phyloP scores from a whole-genome alignment of 305 asterid species.

The Salvia sclarea region DNA sequence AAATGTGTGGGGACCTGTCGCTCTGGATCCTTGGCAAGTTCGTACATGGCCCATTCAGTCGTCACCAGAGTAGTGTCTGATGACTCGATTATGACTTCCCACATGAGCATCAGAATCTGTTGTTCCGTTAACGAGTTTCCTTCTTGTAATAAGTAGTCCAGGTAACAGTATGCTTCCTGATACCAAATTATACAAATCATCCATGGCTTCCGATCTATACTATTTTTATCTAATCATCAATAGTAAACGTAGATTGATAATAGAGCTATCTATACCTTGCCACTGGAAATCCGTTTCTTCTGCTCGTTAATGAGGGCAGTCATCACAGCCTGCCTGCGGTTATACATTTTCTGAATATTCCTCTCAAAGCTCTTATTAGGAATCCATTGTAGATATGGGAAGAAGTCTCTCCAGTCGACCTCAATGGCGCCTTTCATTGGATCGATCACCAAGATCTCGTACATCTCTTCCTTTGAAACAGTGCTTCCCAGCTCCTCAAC shows the following conservation, averaged over 20 bases:
- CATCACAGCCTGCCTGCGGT: conserved; percentile 59
- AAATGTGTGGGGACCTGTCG: conserved; percentile 53
- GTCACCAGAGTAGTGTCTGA: conserved; percentile 78
- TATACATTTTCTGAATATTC: conserved; percentile 45
- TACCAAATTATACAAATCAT: too few relatives aligned
- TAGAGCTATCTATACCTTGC: conserved; percentile 54
- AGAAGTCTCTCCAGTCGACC: conserved; percentile 94
- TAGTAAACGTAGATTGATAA: too few relatives aligned
- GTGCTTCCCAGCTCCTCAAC: conserved; percentile 57
- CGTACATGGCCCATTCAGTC: conserved; percentile 92
- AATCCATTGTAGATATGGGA: conserved; percentile 71
- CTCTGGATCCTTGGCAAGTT: conserved; percentile 69
- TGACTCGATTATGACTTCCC: conserved; percentile 83
- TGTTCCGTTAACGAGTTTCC: conserved; percentile 55
- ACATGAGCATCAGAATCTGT: conserved; percentile 62
- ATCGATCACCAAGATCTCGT: conserved; percentile 55
- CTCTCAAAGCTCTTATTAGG: conserved; percentile 64
- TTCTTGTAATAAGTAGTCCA: conserved; percentile 63
- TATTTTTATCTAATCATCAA: too few relatives aligned
- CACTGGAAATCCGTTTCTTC: conserved; percentile 57
- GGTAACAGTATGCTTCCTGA: conserved; percentile 57
- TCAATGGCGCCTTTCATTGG: conserved; percentile 85
- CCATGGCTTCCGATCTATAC: too few relatives aligned
- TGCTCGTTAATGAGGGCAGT: conserved; percentile 60
- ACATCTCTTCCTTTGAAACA: conserved; percentile 47